phyloP scores from a whole-genome alignment of 345 rosid species.

The Lumnitzera racemosa region DNA sequence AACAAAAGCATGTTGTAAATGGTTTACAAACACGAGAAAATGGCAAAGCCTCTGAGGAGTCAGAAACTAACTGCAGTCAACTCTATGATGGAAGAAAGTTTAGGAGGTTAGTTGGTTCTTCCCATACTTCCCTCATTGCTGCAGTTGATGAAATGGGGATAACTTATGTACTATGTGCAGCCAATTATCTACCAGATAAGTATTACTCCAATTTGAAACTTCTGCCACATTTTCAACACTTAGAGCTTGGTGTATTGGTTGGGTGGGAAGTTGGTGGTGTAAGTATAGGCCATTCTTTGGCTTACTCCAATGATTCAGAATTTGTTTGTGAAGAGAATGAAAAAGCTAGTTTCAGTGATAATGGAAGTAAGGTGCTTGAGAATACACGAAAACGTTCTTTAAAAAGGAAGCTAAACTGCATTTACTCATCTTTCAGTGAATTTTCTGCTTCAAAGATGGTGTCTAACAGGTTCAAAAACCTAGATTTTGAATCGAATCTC shows the following conservation, averaged over 20 bases:
- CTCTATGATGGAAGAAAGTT: conserved; percentile 41
- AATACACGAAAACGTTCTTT: conserved; percentile 19
- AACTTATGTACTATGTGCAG: conserved; percentile 47
- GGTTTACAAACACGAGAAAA: conserved; percentile 20
- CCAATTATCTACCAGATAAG: conserved; percentile 38
- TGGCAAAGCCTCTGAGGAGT: conserved; percentile 24
- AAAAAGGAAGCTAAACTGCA: conserved; percentile 21
- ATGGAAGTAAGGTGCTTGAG: conserved; percentile 18
- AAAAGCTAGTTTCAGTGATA: conserved; percentile 4
- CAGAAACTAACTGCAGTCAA: conserved; percentile 18
- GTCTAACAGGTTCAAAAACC: conserved; percentile 22
- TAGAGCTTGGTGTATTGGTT: conserved; percentile 56
- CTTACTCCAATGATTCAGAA: conserved; percentile 10
- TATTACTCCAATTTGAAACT: conserved; percentile 25
- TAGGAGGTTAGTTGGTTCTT: conserved; percentile 63
- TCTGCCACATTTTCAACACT: conserved; percentile 41
- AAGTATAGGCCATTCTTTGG: conserved; percentile 50
- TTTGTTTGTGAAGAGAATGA: neutral
- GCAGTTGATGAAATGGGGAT: conserved; percentile 75
- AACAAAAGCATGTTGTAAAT: conserved; percentile 17
- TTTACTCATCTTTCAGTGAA: conserved; percentile 37
- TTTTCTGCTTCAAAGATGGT: conserved; percentile 38
- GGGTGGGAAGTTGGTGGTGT: conserved; percentile 72
- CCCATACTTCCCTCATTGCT: conserved; percentile 63
- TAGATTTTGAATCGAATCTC: conserved; percentile 25